Base-by-base conservation (phyloP, 495 filamentous ascomycete genomes). In the Penicilliopsis zonata region DNA sequence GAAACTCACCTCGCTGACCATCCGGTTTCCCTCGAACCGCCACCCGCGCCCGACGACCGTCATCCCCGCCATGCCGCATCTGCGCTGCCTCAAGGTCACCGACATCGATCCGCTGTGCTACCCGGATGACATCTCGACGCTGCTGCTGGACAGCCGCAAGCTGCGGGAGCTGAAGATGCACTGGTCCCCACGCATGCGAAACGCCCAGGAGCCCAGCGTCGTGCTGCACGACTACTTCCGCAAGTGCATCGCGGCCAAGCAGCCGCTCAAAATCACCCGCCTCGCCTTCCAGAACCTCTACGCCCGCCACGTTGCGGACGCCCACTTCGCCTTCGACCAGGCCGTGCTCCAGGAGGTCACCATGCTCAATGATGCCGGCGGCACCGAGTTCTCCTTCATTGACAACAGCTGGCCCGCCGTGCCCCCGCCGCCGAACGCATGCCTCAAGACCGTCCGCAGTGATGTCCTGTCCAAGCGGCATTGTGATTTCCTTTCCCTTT, bases 31-130 rank as follows among this genome's bases (percentile, higher is more conserved):
- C 0, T 63, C 58, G 5, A 69, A 52, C 37, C 67, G 74, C 17
- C 58, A 68, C 35, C 72, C 72, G 3, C 63, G 73, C 28, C 74
- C 74, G 9, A 67, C 67, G n/a, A 60, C 59, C 16, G 46, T 73
- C 2, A 65, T 76, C 28, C 74, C 74, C 4, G 58, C 67, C 0
- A 68, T 79, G 40, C 66, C 70, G 14, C 70, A 67, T 35, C 51
- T 79, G 18, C 52, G 56, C 13, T 53, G 41, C 17, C 47, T 79
- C 17, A 67, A 63, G 37, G 56, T 73, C 18, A 65, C 64, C 37
- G 59, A 77, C 36, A 72, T 79, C 28, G 74, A 79, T 36, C 74
- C 74, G 1, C 53, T 79, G 6, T 79, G 74, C 47, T 77, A 78
- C 36, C 67, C 70, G 0, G 74, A 79, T 43, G 74, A 79, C 43